Conservation (phyloP, 768 basidiomycete species). For the Suillus occidentalis region DNA sequence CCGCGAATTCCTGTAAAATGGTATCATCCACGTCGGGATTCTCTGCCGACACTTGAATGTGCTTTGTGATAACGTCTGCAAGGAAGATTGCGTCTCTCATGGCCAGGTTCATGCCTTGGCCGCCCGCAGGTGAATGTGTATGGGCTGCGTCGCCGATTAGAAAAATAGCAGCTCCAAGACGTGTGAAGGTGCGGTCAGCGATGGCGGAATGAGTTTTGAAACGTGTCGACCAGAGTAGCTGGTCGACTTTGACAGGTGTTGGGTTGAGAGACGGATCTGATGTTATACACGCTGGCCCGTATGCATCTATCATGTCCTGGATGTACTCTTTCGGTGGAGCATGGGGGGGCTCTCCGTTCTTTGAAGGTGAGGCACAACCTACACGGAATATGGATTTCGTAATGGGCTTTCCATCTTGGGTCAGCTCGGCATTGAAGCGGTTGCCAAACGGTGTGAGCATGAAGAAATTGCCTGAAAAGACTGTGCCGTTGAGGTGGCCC, state of each 20-base stretch:
- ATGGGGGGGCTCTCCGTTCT: conserved; percentile 31
- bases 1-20: conserved; percentile 36
- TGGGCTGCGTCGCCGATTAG: conserved; percentile 47
- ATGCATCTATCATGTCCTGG: conserved; percentile 1
- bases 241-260: conserved; percentile 33
- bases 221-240: conserved; percentile 41
- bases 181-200: conserved; percentile 37
- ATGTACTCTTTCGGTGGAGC: conserved; percentile 6
- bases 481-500: conserved; percentile 20
- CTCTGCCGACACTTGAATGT: conserved; percentile 26
- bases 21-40: conserved; percentile 22
- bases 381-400: conserved; percentile 34
- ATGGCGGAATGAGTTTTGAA: conserved; percentile 43
- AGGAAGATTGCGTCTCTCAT: conserved; percentile 50
- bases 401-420: background rate
- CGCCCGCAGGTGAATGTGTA: conserved; percentile 54
- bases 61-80: conserved; percentile 40
- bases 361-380: conserved; percentile 34
- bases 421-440: background rate
- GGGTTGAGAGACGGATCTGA: conserved; percentile 2
- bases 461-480: conserved; percentile 30
- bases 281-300: background rate
- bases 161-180: conserved; percentile 15
- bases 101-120: conserved; percentile 61
- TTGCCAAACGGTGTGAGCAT: conserved; percentile 34